Conservation (phyloP, 495 filamentous ascomycete species). For the Lentithecium fluviatile region DNA sequence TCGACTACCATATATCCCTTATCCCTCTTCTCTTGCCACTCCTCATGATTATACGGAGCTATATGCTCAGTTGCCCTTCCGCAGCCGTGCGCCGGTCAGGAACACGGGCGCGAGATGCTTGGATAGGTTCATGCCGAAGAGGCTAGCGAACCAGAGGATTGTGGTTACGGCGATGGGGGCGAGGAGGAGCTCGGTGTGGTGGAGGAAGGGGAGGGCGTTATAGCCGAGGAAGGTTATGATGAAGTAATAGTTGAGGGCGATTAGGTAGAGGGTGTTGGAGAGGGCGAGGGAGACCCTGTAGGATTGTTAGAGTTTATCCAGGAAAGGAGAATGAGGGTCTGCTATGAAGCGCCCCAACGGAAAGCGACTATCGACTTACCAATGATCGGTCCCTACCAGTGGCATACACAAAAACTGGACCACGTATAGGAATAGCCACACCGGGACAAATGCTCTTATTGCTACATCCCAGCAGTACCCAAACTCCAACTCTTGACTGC, state of each 20-base stretch:
- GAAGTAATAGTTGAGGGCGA: constrained; percentile 68
- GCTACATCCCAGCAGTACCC: constrained; percentile 79
- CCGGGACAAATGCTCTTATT: constrained; percentile 71
- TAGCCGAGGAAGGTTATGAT: constrained; percentile 75
- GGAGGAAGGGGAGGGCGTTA: constrained; percentile 70
- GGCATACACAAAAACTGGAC: constrained; percentile 72
- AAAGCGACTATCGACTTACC: too few species aligned
- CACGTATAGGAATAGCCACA: constrained; percentile 72
- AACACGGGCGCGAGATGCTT: constrained; percentile 53
- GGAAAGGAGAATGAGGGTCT: too few species aligned
- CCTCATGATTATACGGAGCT: too few species aligned
- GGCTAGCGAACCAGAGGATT: constrained; percentile 62
- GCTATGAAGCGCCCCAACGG: too few species aligned
- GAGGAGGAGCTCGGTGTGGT: constrained; percentile 70
- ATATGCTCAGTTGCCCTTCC: constrained; percentile 39
- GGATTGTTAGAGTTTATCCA: constrained; percentile 5
- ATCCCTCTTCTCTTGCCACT: too few species aligned
- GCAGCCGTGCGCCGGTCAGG: constrained; percentile 44
- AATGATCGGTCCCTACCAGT: constrained; percentile 53
- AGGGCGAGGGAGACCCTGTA: constrained; percentile 63
- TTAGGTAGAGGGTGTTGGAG: constrained; percentile 68
- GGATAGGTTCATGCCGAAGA: constrained; percentile 58
- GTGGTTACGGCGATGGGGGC: constrained; percentile 60
- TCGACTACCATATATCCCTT: background rate
- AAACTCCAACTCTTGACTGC: constrained; percentile 63